Evolutionary conservation across 2,329 filamentous ascomycete species (phyloP).

Genomic region (Cyphellophora attinorum): DNA sequence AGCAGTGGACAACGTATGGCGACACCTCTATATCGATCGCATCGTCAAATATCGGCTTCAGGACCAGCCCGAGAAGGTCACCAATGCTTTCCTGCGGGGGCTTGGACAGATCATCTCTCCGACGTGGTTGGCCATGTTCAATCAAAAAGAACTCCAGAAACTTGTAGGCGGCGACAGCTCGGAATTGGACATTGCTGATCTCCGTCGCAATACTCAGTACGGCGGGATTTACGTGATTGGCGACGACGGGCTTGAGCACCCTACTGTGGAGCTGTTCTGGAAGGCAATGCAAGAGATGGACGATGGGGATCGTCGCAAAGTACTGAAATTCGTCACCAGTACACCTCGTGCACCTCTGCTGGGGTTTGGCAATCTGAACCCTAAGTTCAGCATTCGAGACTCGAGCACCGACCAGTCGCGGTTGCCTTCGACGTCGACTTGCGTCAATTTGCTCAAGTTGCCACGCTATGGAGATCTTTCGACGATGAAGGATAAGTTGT

Average conservation of each 20-base stretch:
- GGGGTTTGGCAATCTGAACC: slow-evolving; percentile 77
- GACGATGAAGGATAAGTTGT: slow-evolving; percentile 64
- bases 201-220: slow-evolving; percentile 75
- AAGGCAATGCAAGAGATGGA: slow-evolving; percentile 67
- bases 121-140: slow-evolving; percentile 96
- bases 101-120: slow-evolving; percentile 82
- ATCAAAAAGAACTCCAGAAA: slow-evolving; percentile 86
- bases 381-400: slow-evolving; percentile 83
- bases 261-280: slow-evolving; percentile 83
- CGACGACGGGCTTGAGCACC: slow-evolving; percentile 79
- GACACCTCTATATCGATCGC: slow-evolving; percentile 87
- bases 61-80: slow-evolving; percentile 70
- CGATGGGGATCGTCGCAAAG: slow-evolving; percentile 69
- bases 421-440: slow-evolving; percentile 88
- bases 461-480: slow-evolving; percentile 64
- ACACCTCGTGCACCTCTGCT: slow-evolving; percentile 83
- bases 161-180: slow-evolving; percentile 81
- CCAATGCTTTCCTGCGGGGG: slow-evolving; percentile 76
- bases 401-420: slow-evolving; percentile 65
- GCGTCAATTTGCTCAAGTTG: slow-evolving; percentile 87
- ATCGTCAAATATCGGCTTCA: slow-evolving; percentile 81
- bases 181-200: slow-evolving; percentile 77
- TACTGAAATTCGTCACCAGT: slow-evolving; percentile 91
- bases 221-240: slow-evolving; percentile 81
- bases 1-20: slow-evolving; percentile 81